Percentiles rank a stretch among this genome's conserved stretches.
Evolutionary conservation across 148 eudicot genomes (phyloP).

Genomic region (Rhododendron kiyosumense): DNA sequence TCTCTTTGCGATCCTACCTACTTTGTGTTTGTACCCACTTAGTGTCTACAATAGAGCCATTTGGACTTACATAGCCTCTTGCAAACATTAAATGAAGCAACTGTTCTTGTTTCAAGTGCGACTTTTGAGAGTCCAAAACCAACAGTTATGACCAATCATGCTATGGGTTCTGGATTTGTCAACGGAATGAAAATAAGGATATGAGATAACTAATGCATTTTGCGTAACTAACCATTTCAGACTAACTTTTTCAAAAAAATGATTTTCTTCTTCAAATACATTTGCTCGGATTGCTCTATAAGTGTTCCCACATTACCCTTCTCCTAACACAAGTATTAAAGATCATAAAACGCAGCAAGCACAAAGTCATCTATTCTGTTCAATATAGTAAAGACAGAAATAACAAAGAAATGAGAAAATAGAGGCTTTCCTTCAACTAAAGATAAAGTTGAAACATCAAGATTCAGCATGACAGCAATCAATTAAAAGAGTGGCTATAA

Average conservation of each 20-base stretch:
- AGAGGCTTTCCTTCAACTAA: neutral
- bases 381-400: too few relatives aligned
- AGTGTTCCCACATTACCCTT: neutral
- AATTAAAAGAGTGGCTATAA: neutral
- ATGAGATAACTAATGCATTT: neutral
- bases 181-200: neutral
- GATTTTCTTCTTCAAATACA: neutral
- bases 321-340: neutral
- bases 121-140: constrained; percentile 1
- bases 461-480: neutral
- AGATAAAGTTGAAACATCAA: neutral
- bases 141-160: neutral
- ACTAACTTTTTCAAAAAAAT: neutral
- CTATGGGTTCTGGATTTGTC: neutral
- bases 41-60: too few relatives aligned
- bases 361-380: neutral
- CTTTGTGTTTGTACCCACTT: too few relatives aligned
- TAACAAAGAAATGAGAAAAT: neutral
- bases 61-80: neutral
- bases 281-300: neutral
- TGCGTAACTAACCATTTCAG: neutral
- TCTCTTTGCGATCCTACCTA: too few relatives aligned
- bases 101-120: neutral
- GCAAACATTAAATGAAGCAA: neutral
- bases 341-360: neutral